Evolutionary conservation across 1,139 yeast genomes (phyloP).

Genomic region (Debaryomyces fabryi): DNA sequence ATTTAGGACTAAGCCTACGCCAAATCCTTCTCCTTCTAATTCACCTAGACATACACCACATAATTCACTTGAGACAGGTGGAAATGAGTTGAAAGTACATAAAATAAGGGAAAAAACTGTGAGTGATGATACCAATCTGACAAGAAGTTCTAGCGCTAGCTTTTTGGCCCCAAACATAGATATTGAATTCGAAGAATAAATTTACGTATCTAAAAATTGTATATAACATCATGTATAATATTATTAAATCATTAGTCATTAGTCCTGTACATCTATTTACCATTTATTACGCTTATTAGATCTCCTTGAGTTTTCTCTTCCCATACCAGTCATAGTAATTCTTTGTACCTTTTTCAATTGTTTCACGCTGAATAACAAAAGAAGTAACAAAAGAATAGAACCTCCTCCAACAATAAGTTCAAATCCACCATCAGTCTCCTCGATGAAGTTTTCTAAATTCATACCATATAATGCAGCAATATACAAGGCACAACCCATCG

Average conservation of each 20-base stretch:
- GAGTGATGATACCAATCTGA: background rate
- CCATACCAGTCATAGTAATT: slow-evolving; percentile 43
- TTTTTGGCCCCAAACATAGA: slow-evolving; percentile 33
- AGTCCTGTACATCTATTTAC: background rate
- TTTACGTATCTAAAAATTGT: background rate
- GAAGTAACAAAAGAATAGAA: slow-evolving; percentile 26
- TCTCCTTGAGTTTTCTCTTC: slow-evolving; percentile 10
- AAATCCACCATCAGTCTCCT: slow-evolving; percentile 40
- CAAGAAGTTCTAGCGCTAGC: slow-evolving; percentile 28
- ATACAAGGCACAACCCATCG: slow-evolving; percentile 44
- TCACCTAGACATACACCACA: slow-evolving; percentile 39
- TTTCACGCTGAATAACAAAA: slow-evolving; percentile 32
- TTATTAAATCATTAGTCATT: slow-evolving; percentile 1
- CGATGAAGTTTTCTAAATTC: slow-evolving; percentile 42
- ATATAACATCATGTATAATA: slow-evolving; percentile 3
- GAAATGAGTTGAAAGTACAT: slow-evolving; percentile 6
- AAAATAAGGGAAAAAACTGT: slow-evolving; percentile 16
- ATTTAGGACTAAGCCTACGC: slow-evolving; percentile 45
- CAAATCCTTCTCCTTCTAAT: slow-evolving; percentile 42
- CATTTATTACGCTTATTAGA: background rate
- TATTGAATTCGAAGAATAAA: slow-evolving; percentile 31
- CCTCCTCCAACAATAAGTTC: slow-evolving; percentile 35
- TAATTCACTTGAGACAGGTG: slow-evolving; percentile 14
- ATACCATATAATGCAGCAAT: slow-evolving; percentile 49
- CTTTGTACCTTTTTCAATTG: slow-evolving; percentile 39